Evolutionary conservation across 768 basidiomycete species (phyloP).

Genomic region (Termitomyces sp.): DNA sequence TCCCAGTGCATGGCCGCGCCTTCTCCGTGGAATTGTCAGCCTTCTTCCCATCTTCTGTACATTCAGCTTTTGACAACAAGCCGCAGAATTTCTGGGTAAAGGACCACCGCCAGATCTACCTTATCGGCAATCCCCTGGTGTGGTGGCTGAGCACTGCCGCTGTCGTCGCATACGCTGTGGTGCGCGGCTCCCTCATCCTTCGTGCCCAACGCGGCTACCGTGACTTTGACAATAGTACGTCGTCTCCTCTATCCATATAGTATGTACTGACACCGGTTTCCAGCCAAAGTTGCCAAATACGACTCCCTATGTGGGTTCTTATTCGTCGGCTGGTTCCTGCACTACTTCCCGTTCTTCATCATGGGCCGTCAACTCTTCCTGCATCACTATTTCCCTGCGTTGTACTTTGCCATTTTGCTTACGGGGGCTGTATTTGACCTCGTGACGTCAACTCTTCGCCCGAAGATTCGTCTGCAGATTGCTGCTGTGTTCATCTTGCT

Average conservation of each 20-base stretch:
- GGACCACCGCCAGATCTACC: constrained; percentile 91
- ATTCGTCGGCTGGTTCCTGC: constrained; percentile 85
- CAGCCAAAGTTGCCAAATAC: constrained; percentile 89
- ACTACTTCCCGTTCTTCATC: constrained; percentile 96
- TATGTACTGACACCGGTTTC: background rate
- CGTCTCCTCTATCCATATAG: background rate
- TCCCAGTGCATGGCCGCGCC: constrained; percentile 86
- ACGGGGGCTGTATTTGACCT: constrained; percentile 79
- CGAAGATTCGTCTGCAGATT: constrained; percentile 73
- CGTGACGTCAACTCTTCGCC: constrained; percentile 70
- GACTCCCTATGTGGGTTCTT: constrained; percentile 88
- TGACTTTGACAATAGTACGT: constrained; percentile 89
- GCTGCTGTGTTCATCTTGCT: constrained; percentile 69
- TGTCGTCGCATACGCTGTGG: constrained; percentile 57
- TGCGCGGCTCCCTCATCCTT: constrained; percentile 78
- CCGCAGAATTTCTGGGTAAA: constrained; percentile 96
- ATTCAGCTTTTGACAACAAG: constrained; percentile 1
- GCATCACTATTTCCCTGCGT: constrained; percentile 95
- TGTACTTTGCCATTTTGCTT: constrained; percentile 89
- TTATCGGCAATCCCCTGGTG: constrained; percentile 89
- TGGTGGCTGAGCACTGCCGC: constrained; percentile 85
- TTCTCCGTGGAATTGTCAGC: constrained; percentile 89
- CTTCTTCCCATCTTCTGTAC: background rate
- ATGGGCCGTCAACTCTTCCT: constrained; percentile 97
- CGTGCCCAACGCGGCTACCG: constrained; percentile 86